Conservation (phyloP, 2,329 filamentous ascomycete genomes). For the Sporothrix variecibatus region DNA sequence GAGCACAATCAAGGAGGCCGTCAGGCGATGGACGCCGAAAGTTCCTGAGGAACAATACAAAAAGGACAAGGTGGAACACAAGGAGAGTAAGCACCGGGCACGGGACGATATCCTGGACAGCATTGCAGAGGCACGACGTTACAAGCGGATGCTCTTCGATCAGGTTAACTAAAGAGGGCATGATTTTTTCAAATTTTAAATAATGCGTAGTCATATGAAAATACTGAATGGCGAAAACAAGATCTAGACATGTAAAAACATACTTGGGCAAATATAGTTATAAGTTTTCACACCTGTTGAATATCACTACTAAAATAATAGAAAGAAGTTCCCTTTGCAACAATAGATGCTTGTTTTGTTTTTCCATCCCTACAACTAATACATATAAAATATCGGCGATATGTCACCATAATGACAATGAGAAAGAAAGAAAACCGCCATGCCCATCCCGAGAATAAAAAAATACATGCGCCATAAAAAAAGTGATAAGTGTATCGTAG, state of each 20-base stretch:
- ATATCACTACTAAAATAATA: not conserved
- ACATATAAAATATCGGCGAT: not conserved
- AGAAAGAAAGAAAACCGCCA: not conserved
- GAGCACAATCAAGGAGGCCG: slow-evolving; percentile 88
- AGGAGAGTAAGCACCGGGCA: slow-evolving; percentile 78
- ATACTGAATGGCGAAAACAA: not conserved
- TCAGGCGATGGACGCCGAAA: slow-evolving; percentile 73
- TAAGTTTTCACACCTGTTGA: not conserved
- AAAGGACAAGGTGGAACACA: slow-evolving; percentile 41
- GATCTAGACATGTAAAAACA: not conserved
- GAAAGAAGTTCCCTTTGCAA: not conserved
- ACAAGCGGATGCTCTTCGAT: slow-evolving; percentile 55
- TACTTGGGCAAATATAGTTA: not conserved
- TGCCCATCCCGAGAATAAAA: not conserved
- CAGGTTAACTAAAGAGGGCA: not conserved
- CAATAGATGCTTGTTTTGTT: not conserved
- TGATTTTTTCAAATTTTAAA: not conserved
- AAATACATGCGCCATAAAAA: not conserved
- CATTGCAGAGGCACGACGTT: slow-evolving; percentile 87
- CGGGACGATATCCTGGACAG: slow-evolving; percentile 91
- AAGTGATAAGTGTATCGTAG: not conserved
- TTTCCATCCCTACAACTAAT: not conserved
- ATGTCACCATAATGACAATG: not conserved
- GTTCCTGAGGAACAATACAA: slow-evolving; percentile 36
- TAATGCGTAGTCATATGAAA: not conserved